Conservation (phyloP, 177 flowering plant genomes). For the Vitis hybrid region DNA sequence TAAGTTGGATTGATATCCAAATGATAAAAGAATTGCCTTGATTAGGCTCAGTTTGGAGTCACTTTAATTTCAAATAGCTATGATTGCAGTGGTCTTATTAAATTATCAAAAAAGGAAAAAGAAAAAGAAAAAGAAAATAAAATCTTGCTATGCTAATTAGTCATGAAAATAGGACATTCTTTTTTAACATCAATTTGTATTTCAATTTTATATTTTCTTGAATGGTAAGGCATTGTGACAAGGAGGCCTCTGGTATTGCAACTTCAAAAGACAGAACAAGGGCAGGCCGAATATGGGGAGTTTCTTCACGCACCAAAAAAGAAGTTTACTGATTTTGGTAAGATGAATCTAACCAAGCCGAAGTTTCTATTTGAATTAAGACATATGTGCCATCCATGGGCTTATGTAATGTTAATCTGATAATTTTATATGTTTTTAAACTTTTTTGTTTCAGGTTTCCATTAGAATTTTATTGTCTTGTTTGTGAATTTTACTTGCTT, state of each 20-base stretch:
- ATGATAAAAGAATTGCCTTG: neutral
- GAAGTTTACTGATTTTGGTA: conserved; percentile 81
- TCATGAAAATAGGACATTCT: neutral
- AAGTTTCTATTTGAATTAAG: neutral
- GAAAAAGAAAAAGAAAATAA: too few species aligned
- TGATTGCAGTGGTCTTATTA: neutral
- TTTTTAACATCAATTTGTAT: neutral
- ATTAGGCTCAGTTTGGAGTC: neutral
- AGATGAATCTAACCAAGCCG: conserved; percentile 1
- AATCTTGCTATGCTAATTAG: neutral
- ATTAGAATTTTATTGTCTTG: too few species aligned
- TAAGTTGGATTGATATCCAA: neutral
- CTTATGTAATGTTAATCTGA: too few species aligned
- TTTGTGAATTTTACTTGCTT: too few species aligned
- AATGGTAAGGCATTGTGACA: conserved; percentile 77
- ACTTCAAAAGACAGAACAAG: conserved; percentile 72
- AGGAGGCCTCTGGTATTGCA: conserved; percentile 94
- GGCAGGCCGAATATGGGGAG: conserved; percentile 76
- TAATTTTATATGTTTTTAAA: too few species aligned
- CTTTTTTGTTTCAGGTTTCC: too few species aligned
- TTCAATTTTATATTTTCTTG: conserved; percentile 4
- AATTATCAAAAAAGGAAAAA: neutral
- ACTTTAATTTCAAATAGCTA: neutral
- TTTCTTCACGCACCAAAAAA: conserved; percentile 87
- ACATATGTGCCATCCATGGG: neutral